These are phyloP conservation scores for Pelargonium australe DNA, from an alignment of 441 rosid species.

Conservation along the genomic window DNA sequence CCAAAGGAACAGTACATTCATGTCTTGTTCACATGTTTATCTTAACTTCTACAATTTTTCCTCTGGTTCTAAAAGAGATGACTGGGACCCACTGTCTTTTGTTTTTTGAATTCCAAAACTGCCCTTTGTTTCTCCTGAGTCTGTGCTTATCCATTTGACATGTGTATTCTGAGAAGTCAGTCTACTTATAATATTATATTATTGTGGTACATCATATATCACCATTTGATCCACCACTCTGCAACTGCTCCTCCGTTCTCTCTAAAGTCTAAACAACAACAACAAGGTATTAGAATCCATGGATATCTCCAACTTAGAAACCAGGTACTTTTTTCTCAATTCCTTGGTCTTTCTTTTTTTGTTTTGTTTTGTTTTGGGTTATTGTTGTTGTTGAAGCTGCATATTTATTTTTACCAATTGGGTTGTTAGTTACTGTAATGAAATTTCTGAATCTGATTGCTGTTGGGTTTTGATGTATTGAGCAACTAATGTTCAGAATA, in stretches of 20 bases:
- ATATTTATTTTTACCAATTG: too few species aligned
- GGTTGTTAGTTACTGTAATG: neutral
- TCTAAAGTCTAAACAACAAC: too few species aligned
- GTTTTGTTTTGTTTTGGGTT: constrained; percentile 5
- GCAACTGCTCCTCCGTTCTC: neutral
- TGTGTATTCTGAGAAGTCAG: neutral
- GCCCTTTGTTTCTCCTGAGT: neutral
- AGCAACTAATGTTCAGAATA: neutral
- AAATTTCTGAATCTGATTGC: neutral
- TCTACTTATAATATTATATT: neutral
- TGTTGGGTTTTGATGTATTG: neutral
- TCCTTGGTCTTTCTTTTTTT: neutral
- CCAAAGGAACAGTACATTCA: too few species aligned
- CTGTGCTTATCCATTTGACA: neutral
- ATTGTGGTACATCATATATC: neutral
- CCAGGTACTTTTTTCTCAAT: constrained; percentile 20
- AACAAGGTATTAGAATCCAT: constrained; percentile 5
- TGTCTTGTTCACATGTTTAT: too few species aligned
- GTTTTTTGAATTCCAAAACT: too few species aligned
- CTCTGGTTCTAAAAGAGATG: too few species aligned
- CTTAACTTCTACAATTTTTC: too few species aligned
- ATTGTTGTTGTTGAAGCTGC: neutral
- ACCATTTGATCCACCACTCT: neutral
- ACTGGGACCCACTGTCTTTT: too few species aligned
- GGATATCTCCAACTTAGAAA: constrained; percentile 28